Evolutionary conservation across 2,329 filamentous ascomycete species (phyloP), one percentile per base, ranked within the genome.

Genomic region (Penicillium fuscoglaucum): DNA sequence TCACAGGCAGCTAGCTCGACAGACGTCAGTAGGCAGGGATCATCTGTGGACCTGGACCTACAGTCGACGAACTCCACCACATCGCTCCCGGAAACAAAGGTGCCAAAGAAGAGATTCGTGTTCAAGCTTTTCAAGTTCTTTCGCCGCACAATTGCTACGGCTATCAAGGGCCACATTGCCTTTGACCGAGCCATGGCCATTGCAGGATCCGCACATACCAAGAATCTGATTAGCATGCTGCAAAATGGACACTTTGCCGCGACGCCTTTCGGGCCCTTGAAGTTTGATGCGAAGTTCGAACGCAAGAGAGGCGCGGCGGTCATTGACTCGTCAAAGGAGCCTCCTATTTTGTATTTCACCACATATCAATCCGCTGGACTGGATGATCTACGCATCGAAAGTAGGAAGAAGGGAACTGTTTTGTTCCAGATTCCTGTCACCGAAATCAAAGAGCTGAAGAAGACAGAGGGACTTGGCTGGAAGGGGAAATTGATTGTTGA

Each of bases 401-500:
- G 61, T 26, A 72, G 74, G 43, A 79, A 83, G 58, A 80, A 84
- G 41, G 65, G 82, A 26, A 77, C 83, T 57, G 86, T 89, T 0
- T 73, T 84, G 0, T 96, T 90, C 84, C 87, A 83, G 6, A 79
- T 95, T 0, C 82, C 89, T 0, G 82, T 95, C 4, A 81, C 81
- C 0, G 88, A 93, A 17, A 88, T 96, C 46, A 78, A 73, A 51
- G 90, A 93, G 72, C 70, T 96, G 53, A 89, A 87, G 72, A 96
- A 96, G 76, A 79, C 93, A 1, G 90, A 91, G 5, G 91, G 91
- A 0, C 80, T 93, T 37, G 90, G 90, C 0, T 96, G 90, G 90
- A 96, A 95, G 76, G 86, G 87, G 1, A 93, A 91, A 78, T 76
- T 95, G 50, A 82, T 95, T 1, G 89, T 95, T 0, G 90, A 90